phyloP scores from a whole-genome alignment of 306 rosid species.

The Amphicarpaea edgeworthii region DNA sequence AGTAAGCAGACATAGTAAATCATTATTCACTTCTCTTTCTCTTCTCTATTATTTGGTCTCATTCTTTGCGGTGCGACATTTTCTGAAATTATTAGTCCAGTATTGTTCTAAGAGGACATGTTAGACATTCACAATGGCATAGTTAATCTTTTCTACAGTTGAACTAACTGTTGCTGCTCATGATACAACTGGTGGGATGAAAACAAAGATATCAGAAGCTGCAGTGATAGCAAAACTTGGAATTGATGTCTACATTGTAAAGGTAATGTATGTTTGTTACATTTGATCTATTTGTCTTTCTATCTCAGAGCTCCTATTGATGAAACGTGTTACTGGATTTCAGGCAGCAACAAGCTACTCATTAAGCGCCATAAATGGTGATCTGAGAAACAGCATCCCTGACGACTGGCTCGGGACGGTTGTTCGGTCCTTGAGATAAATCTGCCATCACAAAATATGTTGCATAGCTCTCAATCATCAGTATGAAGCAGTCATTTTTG shows the following conservation, averaged over 20 bases:
- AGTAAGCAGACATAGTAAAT: conserved; percentile 53
- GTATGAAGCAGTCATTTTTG: too few relatives aligned
- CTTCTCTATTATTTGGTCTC: conserved; percentile 22
- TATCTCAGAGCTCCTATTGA: conserved; percentile 12
- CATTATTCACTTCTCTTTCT: conserved; percentile 17
- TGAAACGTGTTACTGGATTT: conserved; percentile 43
- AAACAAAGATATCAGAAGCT: conserved; percentile 84
- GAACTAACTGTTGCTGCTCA: conserved; percentile 75
- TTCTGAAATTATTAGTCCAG: neutral
- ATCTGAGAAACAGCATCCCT: conserved; percentile 65
- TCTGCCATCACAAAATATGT: neutral
- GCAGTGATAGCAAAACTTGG: conserved; percentile 92
- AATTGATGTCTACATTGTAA: conserved; percentile 84
- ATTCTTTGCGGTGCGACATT: neutral
- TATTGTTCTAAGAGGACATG: neutral
- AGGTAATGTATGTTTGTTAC: conserved; percentile 52
- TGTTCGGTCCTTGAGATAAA: conserved; percentile 61
- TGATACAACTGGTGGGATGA: conserved; percentile 94
- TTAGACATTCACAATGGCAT: neutral
- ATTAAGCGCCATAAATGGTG: conserved; percentile 78
- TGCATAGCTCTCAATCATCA: too few relatives aligned
- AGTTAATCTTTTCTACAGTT: conserved; percentile 52
- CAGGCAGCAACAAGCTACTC: conserved; percentile 94
- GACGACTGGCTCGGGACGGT: conserved; percentile 90
- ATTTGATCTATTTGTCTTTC: conserved; percentile 1